Base-by-base conservation (phyloP, 164 flowering plant species). In the Annona squamosa region DNA sequence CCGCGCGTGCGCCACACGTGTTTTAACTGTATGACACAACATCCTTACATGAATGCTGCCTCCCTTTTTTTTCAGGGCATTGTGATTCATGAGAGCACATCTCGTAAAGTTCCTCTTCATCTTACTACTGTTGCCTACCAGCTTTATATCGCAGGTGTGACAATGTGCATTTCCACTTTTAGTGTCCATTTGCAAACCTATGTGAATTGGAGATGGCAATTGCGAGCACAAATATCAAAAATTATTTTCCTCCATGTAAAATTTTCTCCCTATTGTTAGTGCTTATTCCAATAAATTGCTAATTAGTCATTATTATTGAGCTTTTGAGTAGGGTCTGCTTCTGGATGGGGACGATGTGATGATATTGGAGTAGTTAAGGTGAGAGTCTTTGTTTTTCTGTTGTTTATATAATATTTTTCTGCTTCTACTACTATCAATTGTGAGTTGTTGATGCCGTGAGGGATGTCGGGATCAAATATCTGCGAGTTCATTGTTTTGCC, bases 341-440 rank as follows among this genome's bases (percentile, higher is more conserved):
- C 98, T 79, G 99, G 98, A 41, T 95, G 97, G 98, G 99, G 99
- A 71, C 78, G 91, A 47, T 69, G 78, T 69, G 99, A 95, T 84
- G 99, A 95, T 85, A 86, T 98, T 82, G 91, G 88, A 71, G 98
- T 95, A 48, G 99, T 95, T 62, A 95, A 95, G 99, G 99, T 95
- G 82, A 73, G 78, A 12, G 2, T 42, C 9, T 44, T 3, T 47
- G 26, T 67, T 74, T 42, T 16, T 44, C 3, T 47, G 37, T 67
- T 74, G 13, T 43, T 45, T 1, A 43, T 5, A 44, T 57, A 5
- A 9, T 42, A 61, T 2, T 18, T 41, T 47, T 44, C 46, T 67
- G 46, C 47, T 44, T 67, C 69, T 44, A 67, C 16, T 59, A 18
- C n/a, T 59, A 18, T 4, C 63, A 13, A 16, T 26, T 26, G 37